These are phyloP conservation scores for Hamamelis virginiana DNA, from an alignment of 164 flowering plant genomes.

Conservation along the genomic window DNA sequence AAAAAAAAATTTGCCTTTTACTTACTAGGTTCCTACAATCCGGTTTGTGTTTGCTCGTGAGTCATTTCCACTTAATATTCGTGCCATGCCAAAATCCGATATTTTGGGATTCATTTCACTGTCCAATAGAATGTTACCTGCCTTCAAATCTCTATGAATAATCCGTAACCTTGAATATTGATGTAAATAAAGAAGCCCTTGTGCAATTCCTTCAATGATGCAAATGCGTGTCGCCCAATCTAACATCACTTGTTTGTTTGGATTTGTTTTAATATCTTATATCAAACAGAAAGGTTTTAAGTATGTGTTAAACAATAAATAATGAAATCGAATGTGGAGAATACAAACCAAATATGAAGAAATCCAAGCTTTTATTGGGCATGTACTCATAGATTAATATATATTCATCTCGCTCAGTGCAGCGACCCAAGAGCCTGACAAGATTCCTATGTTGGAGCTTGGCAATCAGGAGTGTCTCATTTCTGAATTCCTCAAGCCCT, in stretches of 20 bases:
- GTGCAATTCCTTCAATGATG: conserved; percentile 24
- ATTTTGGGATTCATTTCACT: too few relatives aligned
- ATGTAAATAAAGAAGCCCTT: conserved; percentile 25
- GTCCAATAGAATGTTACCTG: conserved; percentile 6
- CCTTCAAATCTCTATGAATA: conserved; percentile 25
- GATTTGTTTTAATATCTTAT: conserved; percentile 7
- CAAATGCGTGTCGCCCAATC: conserved; percentile 19
- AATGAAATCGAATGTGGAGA: neutral
- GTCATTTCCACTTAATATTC: too few relatives aligned
- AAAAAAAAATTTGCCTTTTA: too few relatives aligned
- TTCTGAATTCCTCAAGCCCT: conserved; percentile 4
- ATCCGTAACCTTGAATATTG: conserved; percentile 22
- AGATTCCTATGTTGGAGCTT: conserved; percentile 7
- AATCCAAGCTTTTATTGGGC: conserved; percentile 12
- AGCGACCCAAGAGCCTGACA: conserved; percentile 26
- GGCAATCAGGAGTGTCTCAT: neutral
- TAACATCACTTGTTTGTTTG: conserved; percentile 1
- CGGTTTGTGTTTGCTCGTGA: too few relatives aligned
- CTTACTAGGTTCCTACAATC: too few relatives aligned
- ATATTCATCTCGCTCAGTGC: conserved; percentile 7
- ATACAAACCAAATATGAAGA: neutral
- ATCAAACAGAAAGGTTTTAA: too few relatives aligned
- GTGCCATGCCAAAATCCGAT: too few relatives aligned
- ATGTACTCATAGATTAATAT: neutral
- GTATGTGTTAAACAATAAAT: too few relatives aligned